These are phyloP conservation scores for Lactarius evosmus DNA, from an alignment of 768 basidiomycete genomes.

Conservation along the genomic window DNA sequence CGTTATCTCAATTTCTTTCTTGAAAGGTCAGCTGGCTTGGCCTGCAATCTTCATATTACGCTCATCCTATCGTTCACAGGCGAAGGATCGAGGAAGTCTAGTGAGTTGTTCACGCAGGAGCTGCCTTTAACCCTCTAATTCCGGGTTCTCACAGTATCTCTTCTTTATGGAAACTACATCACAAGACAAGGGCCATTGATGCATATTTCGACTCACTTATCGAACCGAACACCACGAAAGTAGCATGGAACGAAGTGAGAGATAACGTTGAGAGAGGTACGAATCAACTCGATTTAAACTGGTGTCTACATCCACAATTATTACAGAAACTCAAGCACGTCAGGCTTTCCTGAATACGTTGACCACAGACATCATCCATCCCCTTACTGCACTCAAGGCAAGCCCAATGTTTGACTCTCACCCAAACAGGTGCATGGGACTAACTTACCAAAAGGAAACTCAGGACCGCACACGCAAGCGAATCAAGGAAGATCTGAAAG, in stretches of 20 bases:
- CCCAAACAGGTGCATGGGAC: neutral
- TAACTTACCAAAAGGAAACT: slow-evolving; percentile 55
- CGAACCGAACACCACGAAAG: slow-evolving; percentile 59
- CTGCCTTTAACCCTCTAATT: neutral
- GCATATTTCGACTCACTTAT: slow-evolving; percentile 66
- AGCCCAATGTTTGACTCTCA: slow-evolving; percentile 14
- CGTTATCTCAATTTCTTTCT: slow-evolving; percentile 82
- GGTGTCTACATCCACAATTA: neutral
- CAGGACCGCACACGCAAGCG: slow-evolving; percentile 90
- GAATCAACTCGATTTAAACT: neutral
- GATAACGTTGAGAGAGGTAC: slow-evolving; percentile 83
- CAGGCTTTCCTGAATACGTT: slow-evolving; percentile 75
- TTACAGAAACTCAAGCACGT: slow-evolving; percentile 74
- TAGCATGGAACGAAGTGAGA: slow-evolving; percentile 79
- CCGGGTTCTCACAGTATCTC: slow-evolving; percentile 52
- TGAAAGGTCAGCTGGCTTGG: slow-evolving; percentile 59
- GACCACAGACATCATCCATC: slow-evolving; percentile 66
- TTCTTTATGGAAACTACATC: slow-evolving; percentile 67
- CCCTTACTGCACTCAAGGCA: slow-evolving; percentile 66
- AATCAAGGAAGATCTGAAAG: slow-evolving; percentile 87
- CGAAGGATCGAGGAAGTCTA: slow-evolving; percentile 83
- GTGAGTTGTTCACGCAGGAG: slow-evolving; percentile 43
- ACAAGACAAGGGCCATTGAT: slow-evolving; percentile 69
- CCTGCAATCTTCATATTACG: slow-evolving; percentile 21
- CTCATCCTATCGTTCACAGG: slow-evolving; percentile 39